Evolutionary conservation across 768 basidiomycete species (phyloP).

Genomic region (Phylloporus sp.): DNA sequence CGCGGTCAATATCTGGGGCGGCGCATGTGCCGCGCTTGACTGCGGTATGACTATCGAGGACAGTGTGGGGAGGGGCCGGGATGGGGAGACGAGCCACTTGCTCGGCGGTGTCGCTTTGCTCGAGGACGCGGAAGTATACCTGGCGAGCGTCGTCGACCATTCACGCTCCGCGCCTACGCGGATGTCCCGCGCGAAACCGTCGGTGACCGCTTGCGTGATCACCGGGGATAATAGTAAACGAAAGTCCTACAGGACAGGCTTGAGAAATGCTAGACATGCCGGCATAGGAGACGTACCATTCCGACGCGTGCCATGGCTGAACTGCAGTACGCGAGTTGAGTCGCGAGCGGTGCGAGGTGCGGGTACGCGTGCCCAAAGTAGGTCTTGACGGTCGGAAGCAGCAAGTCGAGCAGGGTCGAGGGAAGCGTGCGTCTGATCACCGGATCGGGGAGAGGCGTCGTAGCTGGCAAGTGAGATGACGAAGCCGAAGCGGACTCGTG

Average conservation of each 20-base stretch:
- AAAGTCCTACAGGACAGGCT: conserved; percentile 47
- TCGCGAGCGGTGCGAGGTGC: conserved; percentile 78
- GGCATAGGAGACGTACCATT: conserved; percentile 40
- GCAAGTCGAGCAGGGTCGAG: conserved; percentile 37
- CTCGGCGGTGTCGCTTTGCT: conserved; percentile 36
- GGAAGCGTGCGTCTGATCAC: conserved; percentile 28
- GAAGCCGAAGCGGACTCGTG: conserved; percentile 13
- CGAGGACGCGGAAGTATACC: conserved; percentile 3
- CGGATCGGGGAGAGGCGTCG: conserved; percentile 22
- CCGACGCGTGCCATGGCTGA: conserved; percentile 90
- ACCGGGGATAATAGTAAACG: conserved; percentile 59
- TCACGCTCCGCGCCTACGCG: conserved; percentile 25
- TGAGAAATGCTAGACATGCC: background rate
- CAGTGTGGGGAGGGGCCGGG: conserved; percentile 29
- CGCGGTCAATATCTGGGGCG: conserved; percentile 64
- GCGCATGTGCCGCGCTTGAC: conserved; percentile 48
- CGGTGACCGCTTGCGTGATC: conserved; percentile 58
- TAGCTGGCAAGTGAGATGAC: conserved; percentile 16
- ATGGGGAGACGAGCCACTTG: conserved; percentile 45
- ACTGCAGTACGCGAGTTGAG: conserved; percentile 91
- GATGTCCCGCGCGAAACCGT: conserved; percentile 47
- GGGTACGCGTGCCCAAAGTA: conserved; percentile 58
- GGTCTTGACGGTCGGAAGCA: conserved; percentile 60
- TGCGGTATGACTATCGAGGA: conserved; percentile 17
- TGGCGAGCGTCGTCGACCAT: conserved; percentile 33